Evolutionary conservation across 805 yeast genomes (phyloP), one percentile per base, ranked within the genome.

Genomic region (Wickerhamomyces strasburgensis): DNA sequence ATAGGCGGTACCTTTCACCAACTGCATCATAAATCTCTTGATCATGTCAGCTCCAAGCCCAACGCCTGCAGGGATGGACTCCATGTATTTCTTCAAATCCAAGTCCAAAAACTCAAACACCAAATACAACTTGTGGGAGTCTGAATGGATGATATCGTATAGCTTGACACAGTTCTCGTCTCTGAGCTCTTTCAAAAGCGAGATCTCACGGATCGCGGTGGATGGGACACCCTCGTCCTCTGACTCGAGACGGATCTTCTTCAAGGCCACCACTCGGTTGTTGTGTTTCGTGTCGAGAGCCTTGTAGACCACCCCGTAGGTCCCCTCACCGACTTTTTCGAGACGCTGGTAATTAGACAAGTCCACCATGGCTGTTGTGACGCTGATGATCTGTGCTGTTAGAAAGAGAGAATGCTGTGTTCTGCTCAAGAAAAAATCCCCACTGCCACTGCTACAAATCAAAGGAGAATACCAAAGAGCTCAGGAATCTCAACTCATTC

Each of bases 221-320:
- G 97, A 88, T 2, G 98, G 98, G 16, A 94, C 97, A 14, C 98
- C 98, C 60, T 93, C 98, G 60, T 87, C 95, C 61, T 93, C 98
- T 15, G 95, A 86, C 59, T 93, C 98, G 36, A 93, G 67, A 40
- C 98, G 77, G 60, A 93, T 94, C 64, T 93, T 94, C 62, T 93
- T 93, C 50, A 93, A 68, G 0, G 98, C 98, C 26, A 93, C 98
- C 31, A 88, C 77, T n/a, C 96, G 75, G 64, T 90, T 90, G 49
- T 88, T 84, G 58, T 90, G 88, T 48, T 78, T 80, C 32, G 80
- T 78, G 57, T 90, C 97, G 35, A 88, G 69, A 2, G 98, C 98
- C 60, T 90, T 93, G 65, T 93, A 93, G 9, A 93, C 98, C 23
- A 94, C 97, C 36, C 98, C 98, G 59, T 93, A 90, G 3, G 98